Percentiles rank a stretch among this genome's conserved stretches.
These are phyloP conservation scores for Iris macrosiphon DNA, from an alignment of 106 monocot genomes.

Conservation along the genomic window DNA sequence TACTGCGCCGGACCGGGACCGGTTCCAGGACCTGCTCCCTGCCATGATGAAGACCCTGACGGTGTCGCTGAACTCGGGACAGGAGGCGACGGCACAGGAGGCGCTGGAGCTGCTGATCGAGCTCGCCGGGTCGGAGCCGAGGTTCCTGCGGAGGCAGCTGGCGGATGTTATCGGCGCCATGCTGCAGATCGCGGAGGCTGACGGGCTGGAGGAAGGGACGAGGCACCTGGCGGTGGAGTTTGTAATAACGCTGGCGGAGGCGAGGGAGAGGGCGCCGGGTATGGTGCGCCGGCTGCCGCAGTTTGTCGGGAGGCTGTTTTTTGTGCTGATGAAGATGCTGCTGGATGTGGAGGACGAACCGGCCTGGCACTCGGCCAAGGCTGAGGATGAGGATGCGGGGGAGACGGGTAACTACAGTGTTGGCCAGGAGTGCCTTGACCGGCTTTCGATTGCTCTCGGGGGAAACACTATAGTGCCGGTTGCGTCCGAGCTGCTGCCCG, in stretches of 20 bases:
- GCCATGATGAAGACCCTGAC: constrained; percentile 86
- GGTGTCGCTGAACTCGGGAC: constrained; percentile 63
- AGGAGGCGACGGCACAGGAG: constrained; percentile 85
- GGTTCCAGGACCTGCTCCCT: constrained; percentile 74
- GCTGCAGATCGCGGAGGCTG: constrained; percentile 88
- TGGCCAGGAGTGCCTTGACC: constrained; percentile 86
- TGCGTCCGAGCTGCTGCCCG: constrained; percentile 69
- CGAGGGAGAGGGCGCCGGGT: constrained; percentile 86
- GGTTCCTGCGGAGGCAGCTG: constrained; percentile 69
- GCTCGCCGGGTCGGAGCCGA: constrained; percentile 75
- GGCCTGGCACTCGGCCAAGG: constrained; percentile 73
- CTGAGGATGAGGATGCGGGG: constrained; percentile 91
- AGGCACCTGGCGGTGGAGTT: constrained; percentile 91
- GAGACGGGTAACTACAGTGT: constrained; percentile 83
- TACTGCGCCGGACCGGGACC: constrained; percentile 50
- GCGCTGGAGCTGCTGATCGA: constrained; percentile 81
- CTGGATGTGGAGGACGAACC: constrained; percentile 83
- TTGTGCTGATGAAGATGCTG: constrained; percentile 86
- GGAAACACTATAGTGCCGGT: constrained; percentile 90
- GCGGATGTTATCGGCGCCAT: constrained; percentile 66
- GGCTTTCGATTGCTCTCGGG: constrained; percentile 78
- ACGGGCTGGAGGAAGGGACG: constrained; percentile 74
- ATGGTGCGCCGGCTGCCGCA: constrained; percentile 82
- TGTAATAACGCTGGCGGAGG: constrained; percentile 91
- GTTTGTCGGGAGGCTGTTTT: constrained; percentile 78